Base-by-base conservation (phyloP, 2,329 filamentous ascomycete genomes). In the Pseudogymnoascus sp. region DNA sequence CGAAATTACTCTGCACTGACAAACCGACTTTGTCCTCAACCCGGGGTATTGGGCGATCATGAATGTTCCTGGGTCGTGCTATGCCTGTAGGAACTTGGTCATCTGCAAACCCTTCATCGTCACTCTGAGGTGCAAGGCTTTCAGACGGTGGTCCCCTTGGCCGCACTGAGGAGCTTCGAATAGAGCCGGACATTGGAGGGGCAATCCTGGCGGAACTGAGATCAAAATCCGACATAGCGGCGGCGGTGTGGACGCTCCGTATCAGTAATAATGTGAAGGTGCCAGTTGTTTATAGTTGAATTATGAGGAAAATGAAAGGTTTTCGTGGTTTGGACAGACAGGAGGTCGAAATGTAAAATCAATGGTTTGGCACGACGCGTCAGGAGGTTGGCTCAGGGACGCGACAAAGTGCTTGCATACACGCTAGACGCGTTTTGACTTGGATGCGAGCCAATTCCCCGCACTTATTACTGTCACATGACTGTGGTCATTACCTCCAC, bases 1-100 rank as follows among this genome's bases (percentile, higher is more conserved):
- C 87, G 70, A 95, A 94, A 62, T 87, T 84, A 61, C 87, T 80
- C 70, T 90, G 88, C 25, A 93, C 82, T 60, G 87, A 83, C 65
- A 90, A 80, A 64, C 88, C 90, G 58, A 90, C 87, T 62, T 81
- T 81, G 73, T 95, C 90, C 65, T 91, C 86, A 6, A 93, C 89
- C 62, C 83, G 81, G 5, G 88, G 85, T 32, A 94, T 81, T 63
- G 81, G 76, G 43, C 75, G 59, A 77, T 79, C 63, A 76, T 70
- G 22, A 75, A 69, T 61, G 34, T 68, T 71, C 62, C 82, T 77
- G 50, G 76, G 73, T 20, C 77, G 71, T 62, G 82, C 76, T 62
- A 79, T 73, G 62, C 77, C 77, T 54, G 74, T 73, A 1, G 83
- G 83, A 8, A 86, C 77, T 70, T 86, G 83, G 67, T 87, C 84